Conservation (phyloP, 306 rosid genomes). For the Canavalia gladiata region DNA sequence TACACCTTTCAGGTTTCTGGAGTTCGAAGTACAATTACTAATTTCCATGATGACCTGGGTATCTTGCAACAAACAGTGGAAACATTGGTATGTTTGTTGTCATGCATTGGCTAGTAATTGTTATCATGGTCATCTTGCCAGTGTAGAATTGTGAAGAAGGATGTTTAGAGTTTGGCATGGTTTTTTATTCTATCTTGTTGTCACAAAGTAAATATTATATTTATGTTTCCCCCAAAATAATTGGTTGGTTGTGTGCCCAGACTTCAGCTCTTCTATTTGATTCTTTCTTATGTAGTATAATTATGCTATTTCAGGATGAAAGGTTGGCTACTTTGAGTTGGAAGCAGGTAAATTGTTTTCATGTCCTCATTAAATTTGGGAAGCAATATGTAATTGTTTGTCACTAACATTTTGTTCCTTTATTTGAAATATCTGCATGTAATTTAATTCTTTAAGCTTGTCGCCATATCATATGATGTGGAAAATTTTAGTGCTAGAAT, state of each 20-base stretch:
- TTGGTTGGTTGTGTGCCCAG: not conserved
- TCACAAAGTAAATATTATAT: not conserved
- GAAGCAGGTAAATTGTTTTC: conserved; percentile 75
- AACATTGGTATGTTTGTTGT: conserved; percentile 75
- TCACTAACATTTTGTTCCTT: not conserved
- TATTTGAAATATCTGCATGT: conserved; percentile 6
- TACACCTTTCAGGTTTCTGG: conserved; percentile 73
- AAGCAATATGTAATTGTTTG: conserved; percentile 4
- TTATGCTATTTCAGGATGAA: conserved; percentile 66
- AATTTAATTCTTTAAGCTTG: not conserved
- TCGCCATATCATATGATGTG: not conserved
- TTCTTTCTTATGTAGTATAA: conserved; percentile 36
- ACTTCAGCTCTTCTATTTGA: conserved; percentile 23
- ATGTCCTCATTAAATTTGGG: conserved; percentile 24
- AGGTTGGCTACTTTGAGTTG: conserved; percentile 65
- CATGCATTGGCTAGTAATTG: conserved; percentile 38
- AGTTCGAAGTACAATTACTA: conserved; percentile 68
- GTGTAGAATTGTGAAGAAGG: conserved; percentile 28
- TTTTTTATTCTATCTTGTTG: conserved; percentile 30
- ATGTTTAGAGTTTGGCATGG: conserved; percentile 30
- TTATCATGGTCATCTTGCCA: conserved; percentile 16
- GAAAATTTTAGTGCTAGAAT: not conserved
- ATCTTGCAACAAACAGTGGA: conserved; percentile 65
- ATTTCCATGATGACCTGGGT: conserved; percentile 67
- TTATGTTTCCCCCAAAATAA: not conserved